A percentile compares a stretch with the other conserved stretches of the same genome.
Conservation (phyloP, 2,329 filamentous ascomycete species). For the Colletotrichum incanum region DNA sequence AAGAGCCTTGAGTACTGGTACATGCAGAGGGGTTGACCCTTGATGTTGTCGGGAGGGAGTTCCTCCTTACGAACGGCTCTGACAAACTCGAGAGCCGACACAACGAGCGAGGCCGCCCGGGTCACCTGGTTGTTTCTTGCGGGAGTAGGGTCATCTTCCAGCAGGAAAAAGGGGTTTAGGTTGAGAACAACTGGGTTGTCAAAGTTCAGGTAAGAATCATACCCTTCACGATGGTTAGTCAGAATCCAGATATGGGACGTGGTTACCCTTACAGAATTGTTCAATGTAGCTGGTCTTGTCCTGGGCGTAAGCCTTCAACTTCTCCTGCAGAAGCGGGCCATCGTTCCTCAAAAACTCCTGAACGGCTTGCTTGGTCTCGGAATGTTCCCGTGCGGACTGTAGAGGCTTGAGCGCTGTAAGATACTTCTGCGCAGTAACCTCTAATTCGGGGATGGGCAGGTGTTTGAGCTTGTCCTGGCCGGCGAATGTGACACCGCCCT, state of each 20-base stretch:
- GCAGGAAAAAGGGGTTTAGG: conserved; percentile 96
- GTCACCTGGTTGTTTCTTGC: conserved; percentile 97
- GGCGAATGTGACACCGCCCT: conserved; percentile 88
- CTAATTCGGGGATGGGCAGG: conserved; percentile 92
- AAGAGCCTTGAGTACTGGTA: conserved; percentile 98
- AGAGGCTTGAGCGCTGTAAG: conserved; percentile 84
- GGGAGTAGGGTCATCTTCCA: conserved; percentile 97
- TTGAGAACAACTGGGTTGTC: conserved; percentile 98
- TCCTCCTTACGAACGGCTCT: conserved; percentile 94
- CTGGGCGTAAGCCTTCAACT: conserved; percentile 89
- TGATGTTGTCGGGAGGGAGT: conserved; percentile 88
- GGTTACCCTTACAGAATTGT: conserved; percentile 86
- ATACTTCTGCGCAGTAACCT: conserved; percentile 84
- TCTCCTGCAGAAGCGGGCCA: conserved; percentile 88
- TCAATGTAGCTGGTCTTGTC: conserved; percentile 97
- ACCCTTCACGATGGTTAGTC: conserved; percentile 74
- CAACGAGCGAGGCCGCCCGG: conserved; percentile 89
- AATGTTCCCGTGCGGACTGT: conserved; percentile 85
- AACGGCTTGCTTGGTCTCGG: conserved; percentile 85
- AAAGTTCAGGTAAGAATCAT: conserved; percentile 98
- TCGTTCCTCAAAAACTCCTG: conserved; percentile 87
- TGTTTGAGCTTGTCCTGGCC: conserved; percentile 91
- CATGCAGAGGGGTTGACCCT: conserved; percentile 92
- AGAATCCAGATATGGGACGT: neutral
- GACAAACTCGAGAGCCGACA: conserved; percentile 93